These are phyloP conservation scores for Hericium alpestre DNA, from an alignment of 768 basidiomycete species.

Conservation along the genomic window DNA sequence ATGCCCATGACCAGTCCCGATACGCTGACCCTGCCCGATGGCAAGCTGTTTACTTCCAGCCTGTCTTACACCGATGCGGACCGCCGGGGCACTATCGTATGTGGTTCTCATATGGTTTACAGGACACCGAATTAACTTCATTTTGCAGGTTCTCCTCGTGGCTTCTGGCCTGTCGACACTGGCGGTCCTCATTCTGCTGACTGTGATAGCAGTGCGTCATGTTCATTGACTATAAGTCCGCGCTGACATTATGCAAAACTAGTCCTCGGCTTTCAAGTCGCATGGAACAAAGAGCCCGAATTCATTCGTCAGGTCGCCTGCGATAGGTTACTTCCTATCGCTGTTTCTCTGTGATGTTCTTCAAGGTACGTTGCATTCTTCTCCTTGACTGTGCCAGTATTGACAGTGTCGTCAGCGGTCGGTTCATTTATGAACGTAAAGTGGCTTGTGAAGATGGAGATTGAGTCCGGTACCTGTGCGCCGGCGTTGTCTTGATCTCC, in stretches of 20 bases:
- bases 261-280: constrained; percentile 44
- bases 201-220: constrained; percentile 27
- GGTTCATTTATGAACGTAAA: constrained; percentile 32
- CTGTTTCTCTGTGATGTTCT: constrained; percentile 38
- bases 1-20: neutral
- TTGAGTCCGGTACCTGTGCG: constrained; percentile 25
- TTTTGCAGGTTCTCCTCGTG: constrained; percentile 24
- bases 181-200: constrained; percentile 29
- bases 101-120: constrained; percentile 1
- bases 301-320: constrained; percentile 44
- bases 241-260: neutral
- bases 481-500: too few relatives aligned
- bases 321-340: constrained; percentile 44
- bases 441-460: constrained; percentile 32
- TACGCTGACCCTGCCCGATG: constrained; percentile 9
- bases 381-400: neutral
- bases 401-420: constrained; percentile 13
- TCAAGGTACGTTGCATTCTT: constrained; percentile 24
- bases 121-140: neutral
- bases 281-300: constrained; percentile 29
- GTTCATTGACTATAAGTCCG: neutral
- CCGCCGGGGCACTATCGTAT: constrained; percentile 23
- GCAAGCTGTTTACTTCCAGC: constrained; percentile 11
- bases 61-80: constrained; percentile 19
- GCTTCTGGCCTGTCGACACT: constrained; percentile 31